These are phyloP conservation scores for Backusella tuberculispora DNA, from an alignment of 192 early-diverging fungal species.

Conservation along the genomic window DNA sequence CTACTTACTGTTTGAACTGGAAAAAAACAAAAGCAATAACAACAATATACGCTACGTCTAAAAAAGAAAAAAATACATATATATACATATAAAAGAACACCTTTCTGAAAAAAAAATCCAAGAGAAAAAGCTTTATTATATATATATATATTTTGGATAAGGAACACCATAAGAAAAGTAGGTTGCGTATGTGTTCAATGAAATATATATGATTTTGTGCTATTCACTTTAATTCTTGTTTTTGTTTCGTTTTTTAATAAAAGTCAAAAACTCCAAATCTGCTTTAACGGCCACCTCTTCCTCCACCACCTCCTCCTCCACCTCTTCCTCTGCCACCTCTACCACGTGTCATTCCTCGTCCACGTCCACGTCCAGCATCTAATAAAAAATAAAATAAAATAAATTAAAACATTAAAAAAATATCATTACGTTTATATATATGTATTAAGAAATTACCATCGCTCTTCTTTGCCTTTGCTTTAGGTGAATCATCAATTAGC, in stretches of 20 bases:
- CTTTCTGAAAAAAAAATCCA: too few relatives aligned
- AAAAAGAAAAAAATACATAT: too few relatives aligned
- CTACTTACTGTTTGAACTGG: too few relatives aligned
- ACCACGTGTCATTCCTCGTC: slow-evolving; percentile 75
- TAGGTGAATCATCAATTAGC: slow-evolving; percentile 94
- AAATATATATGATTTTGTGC: too few relatives aligned
- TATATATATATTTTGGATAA: too few relatives aligned
- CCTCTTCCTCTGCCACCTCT: slow-evolving; percentile 63
- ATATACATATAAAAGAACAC: too few relatives aligned
- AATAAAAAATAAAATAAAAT: slow-evolving; percentile 10
- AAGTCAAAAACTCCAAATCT: not conserved
- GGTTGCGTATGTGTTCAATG: too few relatives aligned
- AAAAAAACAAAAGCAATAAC: too few relatives aligned
- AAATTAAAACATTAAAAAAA: not conserved
- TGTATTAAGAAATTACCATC: slow-evolving; percentile 54
- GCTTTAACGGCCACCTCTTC: not conserved
- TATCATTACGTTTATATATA: not conserved
- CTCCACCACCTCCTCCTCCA: slow-evolving; percentile 37
- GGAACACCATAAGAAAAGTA: too few relatives aligned
- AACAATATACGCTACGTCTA: too few relatives aligned
- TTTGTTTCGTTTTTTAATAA: not conserved
- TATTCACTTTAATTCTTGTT: not conserved
- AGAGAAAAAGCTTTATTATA: too few relatives aligned
- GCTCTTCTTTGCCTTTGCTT: slow-evolving; percentile 89
- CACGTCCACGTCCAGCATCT: slow-evolving; percentile 64